Evolutionary conservation across 1,139 yeast species (phyloP), one percentile per base, ranked within the genome.

Genomic region (Suhomyces anneliseae): DNA sequence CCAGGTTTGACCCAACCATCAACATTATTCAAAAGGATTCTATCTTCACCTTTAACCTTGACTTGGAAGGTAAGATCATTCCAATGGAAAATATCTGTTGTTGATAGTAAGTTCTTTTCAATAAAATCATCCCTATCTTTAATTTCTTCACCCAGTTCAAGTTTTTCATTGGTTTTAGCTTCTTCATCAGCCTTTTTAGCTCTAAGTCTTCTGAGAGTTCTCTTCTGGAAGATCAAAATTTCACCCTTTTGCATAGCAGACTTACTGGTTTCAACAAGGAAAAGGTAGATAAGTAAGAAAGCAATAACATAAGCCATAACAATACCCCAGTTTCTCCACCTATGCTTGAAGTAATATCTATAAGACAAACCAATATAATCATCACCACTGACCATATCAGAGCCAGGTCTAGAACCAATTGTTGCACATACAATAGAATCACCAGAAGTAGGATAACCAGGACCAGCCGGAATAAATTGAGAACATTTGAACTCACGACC

Each of bases 331-430:
- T 29, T 29, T 29, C 32, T 73, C 83, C 83, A 78, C 32, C 65
- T 60, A 55, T 78, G 75, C 26, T 59, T 6, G n/a, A 29, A 29
- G 32, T 4, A 29, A 11, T 29, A 29, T 6, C 32, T 53, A 54
- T 57, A 79, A 8, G 73, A 62, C 5, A 58, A 46, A 4, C 53
- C 57, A 43, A 78, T 50, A 52, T 76, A 79, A 24, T 60, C 61
- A 52, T 75, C 81, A 52, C 84, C 84, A n/a, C 62, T 56, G 41
- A 79, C 82, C 47, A 56, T 60, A 4, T 65, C 55, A 34, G 64
- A 58, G 31, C 79, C 78, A 2, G 64, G 54, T 27, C 59, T 58
- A 8, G 82, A 68, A 46, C 82, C 82, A 24, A 49, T 42, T 4
- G 50, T 47, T 33, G 50, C 45, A 39, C 59, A 56, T 9, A 52